Evolutionary conservation across 108 stramenopile species (phyloP).

Genomic region (Tribonema minus): DNA sequence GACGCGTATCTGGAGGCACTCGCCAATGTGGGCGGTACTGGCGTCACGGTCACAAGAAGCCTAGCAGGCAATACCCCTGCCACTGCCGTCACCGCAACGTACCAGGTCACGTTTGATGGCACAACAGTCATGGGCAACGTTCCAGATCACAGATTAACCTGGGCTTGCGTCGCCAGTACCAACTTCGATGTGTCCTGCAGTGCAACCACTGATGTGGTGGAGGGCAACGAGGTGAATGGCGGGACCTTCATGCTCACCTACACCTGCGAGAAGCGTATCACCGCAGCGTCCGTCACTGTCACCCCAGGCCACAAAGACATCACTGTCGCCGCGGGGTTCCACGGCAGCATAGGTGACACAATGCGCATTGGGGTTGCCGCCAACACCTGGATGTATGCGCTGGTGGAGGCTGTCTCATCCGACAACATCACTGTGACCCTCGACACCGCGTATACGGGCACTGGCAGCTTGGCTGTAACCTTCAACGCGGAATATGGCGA

Average conservation of each 20-base stretch:
- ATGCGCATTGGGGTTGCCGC: neutral
- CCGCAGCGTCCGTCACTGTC: constrained; percentile 6
- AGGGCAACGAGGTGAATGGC: constrained; percentile 68
- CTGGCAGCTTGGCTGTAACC: neutral
- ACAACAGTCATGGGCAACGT: constrained; percentile 65
- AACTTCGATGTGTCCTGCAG: neutral
- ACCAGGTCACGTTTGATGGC: constrained; percentile 66
- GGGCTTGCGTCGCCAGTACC: neutral
- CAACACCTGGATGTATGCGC: neutral
- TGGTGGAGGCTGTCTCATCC: neutral
- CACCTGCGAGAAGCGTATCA: constrained; percentile 62
- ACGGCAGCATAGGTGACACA: no score
- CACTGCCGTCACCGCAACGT: no score
- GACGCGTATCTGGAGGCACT: no score
- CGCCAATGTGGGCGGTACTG: no score
- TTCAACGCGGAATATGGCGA: constrained; percentile 65
- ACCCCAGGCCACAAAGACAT: constrained; percentile 12
- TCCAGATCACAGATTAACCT: constrained; percentile 45
- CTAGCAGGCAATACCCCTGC: no score
- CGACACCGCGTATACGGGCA: neutral
- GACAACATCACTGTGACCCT: neutral
- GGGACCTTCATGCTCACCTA: constrained; percentile 66
- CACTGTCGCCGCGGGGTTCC: no score
- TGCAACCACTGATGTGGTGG: neutral
- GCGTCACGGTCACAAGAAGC: no score